Base-by-base conservation (phyloP, 106 monocot genomes). In the Narthecium ossifragum region DNA sequence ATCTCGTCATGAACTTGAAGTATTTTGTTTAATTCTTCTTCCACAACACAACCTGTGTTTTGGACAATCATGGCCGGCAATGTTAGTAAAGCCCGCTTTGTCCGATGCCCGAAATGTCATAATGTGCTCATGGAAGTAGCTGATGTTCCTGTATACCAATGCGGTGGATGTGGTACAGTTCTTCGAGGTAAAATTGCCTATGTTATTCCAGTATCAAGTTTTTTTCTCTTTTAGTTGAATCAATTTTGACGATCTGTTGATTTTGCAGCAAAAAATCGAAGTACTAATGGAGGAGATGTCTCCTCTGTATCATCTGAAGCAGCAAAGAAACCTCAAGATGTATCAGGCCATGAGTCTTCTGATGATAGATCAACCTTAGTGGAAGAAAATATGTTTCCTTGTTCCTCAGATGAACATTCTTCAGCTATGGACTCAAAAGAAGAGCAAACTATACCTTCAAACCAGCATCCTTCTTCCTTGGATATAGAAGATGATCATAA, bases 81-180 rank as follows among this genome's bases (percentile, higher is more conserved):
- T 31, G 55, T 38, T 3, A 8, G 40, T 39, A 74, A 64, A 54
- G n/a, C 73, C 13, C 69, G 76, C 4, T 56, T 73, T 4, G 85
- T 80, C 38, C 76, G 70, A 74, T 85, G 85, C 62, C 80, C 85
- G n/a, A 80, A 70, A 76, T 85, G 85, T 38, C 34, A 12, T 12
- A 62, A 67, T 26, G 51, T 80, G 58, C 73, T 80, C 6, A 65
- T 62, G 1, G 85, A 85, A 62, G 69, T 63, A 57, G 50, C 73
- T 20, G 47, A 64, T 54, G 56, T 80, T 60, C 62, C 77, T 4
- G 34, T 77, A 20, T 85, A 85, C 52, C 46, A 67, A 49, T 85
- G 85, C 10, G 73, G 80, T 12, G 80, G 70, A 40, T 85, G 85
- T 5, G 55, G 65, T 52, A 54, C 60, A 17, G 15, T 75, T 53